These are phyloP conservation scores for Fraxinus pennsylvanica DNA, from an alignment of 257 asterid species.

Conservation along the genomic window DNA sequence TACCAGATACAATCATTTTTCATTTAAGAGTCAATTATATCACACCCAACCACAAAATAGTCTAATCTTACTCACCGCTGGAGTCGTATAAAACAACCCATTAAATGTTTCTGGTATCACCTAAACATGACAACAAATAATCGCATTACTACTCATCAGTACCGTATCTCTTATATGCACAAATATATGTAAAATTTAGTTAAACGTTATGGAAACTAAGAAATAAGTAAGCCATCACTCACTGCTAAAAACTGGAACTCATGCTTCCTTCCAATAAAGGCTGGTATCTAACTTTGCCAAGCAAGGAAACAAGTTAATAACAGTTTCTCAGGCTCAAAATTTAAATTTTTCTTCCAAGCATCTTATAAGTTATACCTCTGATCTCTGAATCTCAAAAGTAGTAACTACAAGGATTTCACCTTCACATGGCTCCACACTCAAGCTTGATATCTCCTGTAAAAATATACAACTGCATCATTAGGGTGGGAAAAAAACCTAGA, in stretches of 20 bases:
- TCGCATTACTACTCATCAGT: constrained; percentile 7
- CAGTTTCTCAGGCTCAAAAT: constrained; percentile 19
- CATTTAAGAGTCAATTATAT: constrained; percentile 18
- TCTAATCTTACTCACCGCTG: constrained; percentile 54
- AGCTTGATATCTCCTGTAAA: constrained; percentile 88
- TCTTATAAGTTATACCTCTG: constrained; percentile 57
- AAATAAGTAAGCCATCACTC: constrained; percentile 36
- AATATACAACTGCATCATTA: background rate
- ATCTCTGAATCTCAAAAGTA: constrained; percentile 80
- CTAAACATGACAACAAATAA: constrained; percentile 35
- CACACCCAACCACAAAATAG: background rate
- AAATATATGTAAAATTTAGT: background rate
- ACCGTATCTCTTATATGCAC: background rate
- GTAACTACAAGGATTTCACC: constrained; percentile 71
- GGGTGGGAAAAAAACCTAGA: background rate
- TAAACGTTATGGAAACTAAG: background rate
- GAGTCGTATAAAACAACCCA: constrained; percentile 69
- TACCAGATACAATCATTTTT: background rate
- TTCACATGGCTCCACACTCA: constrained; percentile 90
- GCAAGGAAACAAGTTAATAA: constrained; percentile 29
- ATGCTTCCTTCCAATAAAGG: constrained; percentile 89
- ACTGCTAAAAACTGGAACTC: constrained; percentile 93
- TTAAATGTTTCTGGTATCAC: constrained; percentile 85
- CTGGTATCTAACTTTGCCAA: constrained; percentile 66
- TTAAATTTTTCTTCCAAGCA: constrained; percentile 4